These are phyloP conservation scores for Hyphopichia pseudoburtonii DNA, from an alignment of 1,139 yeast species.

Conservation along the genomic window DNA sequence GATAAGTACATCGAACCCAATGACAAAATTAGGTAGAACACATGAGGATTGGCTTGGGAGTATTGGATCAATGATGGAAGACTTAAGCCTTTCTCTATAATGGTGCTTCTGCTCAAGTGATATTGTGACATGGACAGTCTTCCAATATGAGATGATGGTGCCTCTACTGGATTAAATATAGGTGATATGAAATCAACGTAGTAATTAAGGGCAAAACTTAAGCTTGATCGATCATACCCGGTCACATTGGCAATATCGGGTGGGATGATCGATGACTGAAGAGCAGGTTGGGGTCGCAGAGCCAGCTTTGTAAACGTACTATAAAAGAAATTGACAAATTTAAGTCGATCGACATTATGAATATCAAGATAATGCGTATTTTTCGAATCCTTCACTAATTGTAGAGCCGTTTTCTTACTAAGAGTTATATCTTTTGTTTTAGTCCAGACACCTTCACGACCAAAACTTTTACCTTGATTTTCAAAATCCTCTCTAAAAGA, in stretches of 20 bases:
- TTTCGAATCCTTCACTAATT: constrained; percentile 13
- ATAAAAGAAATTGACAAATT: constrained; percentile 19
- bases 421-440: constrained; percentile 11
- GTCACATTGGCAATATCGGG: constrained; percentile 17
- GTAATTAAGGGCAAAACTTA: constrained; percentile 25
- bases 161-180: constrained; percentile 26
- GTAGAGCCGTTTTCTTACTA: constrained; percentile 10
- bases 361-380: constrained; percentile 14
- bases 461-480: constrained; percentile 27
- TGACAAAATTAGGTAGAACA: constrained; percentile 25
- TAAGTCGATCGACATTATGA: constrained; percentile 13
- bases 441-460: constrained; percentile 33
- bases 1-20: constrained; percentile 28
- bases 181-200: constrained; percentile 28
- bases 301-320: constrained; percentile 15
- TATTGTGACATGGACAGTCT: constrained; percentile 14
- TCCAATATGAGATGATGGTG: constrained; percentile 3
- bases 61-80: constrained; percentile 23
- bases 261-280: constrained; percentile 19
- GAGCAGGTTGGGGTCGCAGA: constrained; percentile 8
- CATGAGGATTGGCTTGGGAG: constrained; percentile 21
- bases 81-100: constrained; percentile 25
- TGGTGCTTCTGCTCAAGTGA: constrained; percentile 11
- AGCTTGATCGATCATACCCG: constrained; percentile 13
- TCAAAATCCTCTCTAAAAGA: constrained; percentile 33